Conservation (phyloP, 352 stramenopile species). For the Phytophthora pseudosyringae region DNA sequence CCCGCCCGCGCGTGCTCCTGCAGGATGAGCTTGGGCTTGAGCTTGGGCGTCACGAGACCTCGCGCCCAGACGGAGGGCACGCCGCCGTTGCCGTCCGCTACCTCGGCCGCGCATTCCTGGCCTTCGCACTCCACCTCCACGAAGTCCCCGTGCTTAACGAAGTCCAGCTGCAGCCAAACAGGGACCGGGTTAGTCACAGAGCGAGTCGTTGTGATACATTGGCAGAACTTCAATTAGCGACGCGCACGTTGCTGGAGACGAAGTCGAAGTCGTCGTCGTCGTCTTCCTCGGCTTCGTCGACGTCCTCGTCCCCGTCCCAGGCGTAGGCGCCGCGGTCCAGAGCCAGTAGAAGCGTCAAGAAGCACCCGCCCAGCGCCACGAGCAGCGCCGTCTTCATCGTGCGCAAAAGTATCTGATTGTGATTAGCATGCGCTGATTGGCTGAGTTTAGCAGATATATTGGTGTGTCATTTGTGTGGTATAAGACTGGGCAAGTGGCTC, state of each 20-base stretch:
- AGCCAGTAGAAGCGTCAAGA: conserved; percentile 23
- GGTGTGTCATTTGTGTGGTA: not conserved
- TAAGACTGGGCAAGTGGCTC: too few species aligned
- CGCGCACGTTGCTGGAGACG: conserved; percentile 35
- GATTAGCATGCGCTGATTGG: conserved; percentile 16
- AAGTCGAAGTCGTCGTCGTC: conserved; percentile 46
- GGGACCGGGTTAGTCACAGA: not conserved
- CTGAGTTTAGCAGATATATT: not conserved
- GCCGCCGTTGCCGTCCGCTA: not conserved
- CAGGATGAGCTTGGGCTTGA: conserved; percentile 54
- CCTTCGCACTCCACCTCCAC: conserved; percentile 47
- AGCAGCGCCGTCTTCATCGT: conserved; percentile 32
- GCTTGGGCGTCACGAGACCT: conserved; percentile 60
- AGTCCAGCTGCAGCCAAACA: conserved; percentile 31
- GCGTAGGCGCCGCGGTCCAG: conserved; percentile 12
- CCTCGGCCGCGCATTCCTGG: conserved; percentile 36
- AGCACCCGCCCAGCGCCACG: conserved; percentile 22
- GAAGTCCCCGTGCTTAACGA: conserved; percentile 30
- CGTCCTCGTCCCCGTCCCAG: conserved; percentile 30
- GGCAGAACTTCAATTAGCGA: not conserved
- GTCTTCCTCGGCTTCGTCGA: conserved; percentile 38
- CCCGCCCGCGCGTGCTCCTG: conserved; percentile 41
- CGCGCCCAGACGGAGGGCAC: conserved; percentile 49
- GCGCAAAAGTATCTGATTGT: conserved; percentile 21
- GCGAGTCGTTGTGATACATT: conserved; percentile 2